phyloP scores from a whole-genome alignment of 108 stramenopile species.

The Skeletonema potamos region DNA sequence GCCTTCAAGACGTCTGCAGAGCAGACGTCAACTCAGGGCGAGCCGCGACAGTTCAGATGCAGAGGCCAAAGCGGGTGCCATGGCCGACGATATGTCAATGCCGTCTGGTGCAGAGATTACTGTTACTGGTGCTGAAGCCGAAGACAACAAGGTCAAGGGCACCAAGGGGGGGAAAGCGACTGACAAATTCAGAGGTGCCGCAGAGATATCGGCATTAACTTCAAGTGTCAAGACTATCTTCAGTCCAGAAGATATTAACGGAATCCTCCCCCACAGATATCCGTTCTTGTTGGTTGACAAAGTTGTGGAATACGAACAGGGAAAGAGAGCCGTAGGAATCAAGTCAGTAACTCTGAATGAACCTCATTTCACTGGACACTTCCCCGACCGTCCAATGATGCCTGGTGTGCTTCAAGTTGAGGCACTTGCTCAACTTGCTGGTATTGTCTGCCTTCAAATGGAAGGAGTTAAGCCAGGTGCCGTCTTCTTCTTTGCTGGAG shows the following conservation, averaged over 20 bases:
- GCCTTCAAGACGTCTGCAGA: too few relatives aligned
- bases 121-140: too few relatives aligned
- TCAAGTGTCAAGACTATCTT: slow-evolving; percentile 69
- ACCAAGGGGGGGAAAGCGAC: too few relatives aligned
- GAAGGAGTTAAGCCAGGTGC: slow-evolving; percentile 84
- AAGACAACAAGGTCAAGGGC: slow-evolving; percentile 8
- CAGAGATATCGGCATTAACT: slow-evolving; percentile 74
- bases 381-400: slow-evolving; percentile 97
- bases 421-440: slow-evolving; percentile 97
- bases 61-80: too few relatives aligned
- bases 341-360: slow-evolving; percentile 96
- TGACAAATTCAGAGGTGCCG: too few relatives aligned
- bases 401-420: slow-evolving; percentile 97
- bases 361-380: slow-evolving; percentile 98
- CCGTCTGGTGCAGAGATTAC: too few relatives aligned
- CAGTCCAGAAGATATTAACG: slow-evolving; percentile 86
- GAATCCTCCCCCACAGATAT: slow-evolving; percentile 93
- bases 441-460: slow-evolving; percentile 89
- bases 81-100: too few relatives aligned
- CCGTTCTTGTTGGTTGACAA: slow-evolving; percentile 91
- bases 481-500: slow-evolving; percentile 97
- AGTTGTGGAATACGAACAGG: slow-evolving; percentile 90
- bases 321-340: slow-evolving; percentile 94
- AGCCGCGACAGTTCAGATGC: too few relatives aligned
- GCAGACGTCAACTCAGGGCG: too few relatives aligned